Evolutionary conservation across 306 rosid species (phyloP).

Genomic region (Rosa persica): DNA sequence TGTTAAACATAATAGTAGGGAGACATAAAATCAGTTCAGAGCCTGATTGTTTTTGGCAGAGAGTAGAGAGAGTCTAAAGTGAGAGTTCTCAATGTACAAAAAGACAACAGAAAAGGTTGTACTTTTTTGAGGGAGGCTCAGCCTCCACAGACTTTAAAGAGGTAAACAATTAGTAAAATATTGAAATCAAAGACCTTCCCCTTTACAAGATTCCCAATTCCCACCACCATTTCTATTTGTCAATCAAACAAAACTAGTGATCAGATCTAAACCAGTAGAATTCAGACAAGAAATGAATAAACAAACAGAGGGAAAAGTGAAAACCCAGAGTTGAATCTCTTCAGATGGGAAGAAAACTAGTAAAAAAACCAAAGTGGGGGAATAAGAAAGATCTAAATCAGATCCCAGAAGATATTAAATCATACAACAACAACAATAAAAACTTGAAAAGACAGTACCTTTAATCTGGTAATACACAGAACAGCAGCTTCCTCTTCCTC

Average conservation of each 20-base stretch:
- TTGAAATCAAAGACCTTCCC: constrained; percentile 31
- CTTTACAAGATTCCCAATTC: no score
- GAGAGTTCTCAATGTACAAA: constrained; percentile 36
- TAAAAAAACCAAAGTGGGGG: constrained; percentile 33
- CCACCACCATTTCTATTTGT: constrained; percentile 49
- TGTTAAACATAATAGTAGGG: background rate
- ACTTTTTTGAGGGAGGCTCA: constrained; percentile 33
- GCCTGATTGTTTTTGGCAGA: constrained; percentile 24
- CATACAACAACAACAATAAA: background rate
- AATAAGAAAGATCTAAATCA: constrained; percentile 52
- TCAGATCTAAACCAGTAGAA: constrained; percentile 49
- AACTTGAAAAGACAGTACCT: constrained; percentile 21
- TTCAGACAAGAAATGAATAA: constrained; percentile 25
- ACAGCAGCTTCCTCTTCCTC: constrained; percentile 13
- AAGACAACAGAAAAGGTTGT: constrained; percentile 48
- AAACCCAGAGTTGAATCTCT: constrained; percentile 24
- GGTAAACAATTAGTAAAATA: constrained; percentile 40
- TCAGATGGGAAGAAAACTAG: constrained; percentile 23
- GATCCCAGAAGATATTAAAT: constrained; percentile 47
- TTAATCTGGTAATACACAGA: constrained; percentile 6
- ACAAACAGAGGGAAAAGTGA: constrained; percentile 29
- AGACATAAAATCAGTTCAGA: constrained; percentile 13
- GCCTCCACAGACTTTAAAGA: constrained; percentile 33
- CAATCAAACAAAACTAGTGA: constrained; percentile 48
- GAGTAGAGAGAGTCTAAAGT: constrained; percentile 43